These are phyloP conservation scores for Coccomyxa sp. DNA, from an alignment of 139 green algal species.

Conservation along the genomic window DNA sequence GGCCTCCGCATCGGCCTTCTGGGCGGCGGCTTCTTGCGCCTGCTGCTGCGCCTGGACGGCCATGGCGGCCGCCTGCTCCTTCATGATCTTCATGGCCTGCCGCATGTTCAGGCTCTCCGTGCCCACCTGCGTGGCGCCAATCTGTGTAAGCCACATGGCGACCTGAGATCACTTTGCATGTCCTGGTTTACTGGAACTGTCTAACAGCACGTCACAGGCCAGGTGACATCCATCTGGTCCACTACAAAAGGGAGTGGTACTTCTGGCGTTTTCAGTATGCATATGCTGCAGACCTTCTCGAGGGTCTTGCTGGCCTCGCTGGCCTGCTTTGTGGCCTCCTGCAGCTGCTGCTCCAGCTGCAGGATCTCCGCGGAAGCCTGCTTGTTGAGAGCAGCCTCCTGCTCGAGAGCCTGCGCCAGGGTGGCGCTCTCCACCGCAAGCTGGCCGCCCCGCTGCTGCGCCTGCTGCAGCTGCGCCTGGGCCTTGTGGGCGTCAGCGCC, in stretches of 20 bases:
- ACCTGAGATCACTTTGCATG: too few relatives aligned
- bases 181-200: too few relatives aligned
- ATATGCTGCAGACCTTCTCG: too few relatives aligned
- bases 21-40: slow-evolving; percentile 18
- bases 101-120: slow-evolving; percentile 29
- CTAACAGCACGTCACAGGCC: too few relatives aligned
- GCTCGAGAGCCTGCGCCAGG: not conserved
- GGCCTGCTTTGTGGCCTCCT: not conserved
- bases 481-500: not conserved
- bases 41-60: slow-evolving; percentile 20
- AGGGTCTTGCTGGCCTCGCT: not conserved
- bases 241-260: too few relatives aligned
- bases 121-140: slow-evolving; percentile 17
- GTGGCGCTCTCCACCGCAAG: not conserved
- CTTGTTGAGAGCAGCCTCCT: not conserved
- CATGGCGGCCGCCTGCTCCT: slow-evolving; percentile 32
- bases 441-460: not conserved
- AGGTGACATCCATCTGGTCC: too few relatives aligned
- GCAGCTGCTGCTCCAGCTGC: not conserved
- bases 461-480: not conserved
- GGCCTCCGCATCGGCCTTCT: slow-evolving; percentile 13
- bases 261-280: too few relatives aligned
- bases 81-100: slow-evolving; percentile 42
- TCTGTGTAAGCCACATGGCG: too few relatives aligned
- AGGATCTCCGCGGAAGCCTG: not conserved